Evolutionary conservation across 2,329 filamentous ascomycete species (phyloP).

Genomic region (Clarireedia hainanense): DNA sequence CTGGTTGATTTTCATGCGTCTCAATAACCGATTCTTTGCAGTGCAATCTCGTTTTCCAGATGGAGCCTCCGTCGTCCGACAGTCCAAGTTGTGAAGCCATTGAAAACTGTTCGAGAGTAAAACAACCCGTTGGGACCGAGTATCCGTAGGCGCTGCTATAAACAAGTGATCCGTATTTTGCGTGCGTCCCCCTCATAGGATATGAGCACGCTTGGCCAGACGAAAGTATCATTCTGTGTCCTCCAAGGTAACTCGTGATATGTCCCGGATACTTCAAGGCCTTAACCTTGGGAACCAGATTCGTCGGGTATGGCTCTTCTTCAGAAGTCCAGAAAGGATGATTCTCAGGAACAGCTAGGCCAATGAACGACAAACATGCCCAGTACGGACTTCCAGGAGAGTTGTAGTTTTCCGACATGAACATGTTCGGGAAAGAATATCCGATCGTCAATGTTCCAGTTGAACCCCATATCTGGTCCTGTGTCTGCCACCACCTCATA

Average conservation of each 20-base stretch:
- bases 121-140: constrained; percentile 67
- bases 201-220: constrained; percentile 78
- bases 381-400: constrained; percentile 66
- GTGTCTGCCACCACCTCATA: constrained; percentile 72
- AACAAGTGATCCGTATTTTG: constrained; percentile 73
- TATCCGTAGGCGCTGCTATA: constrained; percentile 72
- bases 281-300: constrained; percentile 50
- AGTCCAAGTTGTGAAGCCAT: constrained; percentile 69
- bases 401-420: constrained; percentile 77
- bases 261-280: constrained; percentile 62
- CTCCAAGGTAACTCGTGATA: constrained; percentile 63
- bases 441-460: constrained; percentile 68
- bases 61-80: constrained; percentile 69
- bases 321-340: constrained; percentile 69
- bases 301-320: constrained; percentile 53
- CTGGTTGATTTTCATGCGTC: constrained; percentile 42
- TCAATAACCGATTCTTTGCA: constrained; percentile 59
- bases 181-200: constrained; percentile 72
- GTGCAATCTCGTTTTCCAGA: constrained; percentile 68
- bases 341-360: constrained; percentile 57
- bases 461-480: constrained; percentile 65
- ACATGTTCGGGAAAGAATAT: constrained; percentile 74
- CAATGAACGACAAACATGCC: constrained; percentile 72
- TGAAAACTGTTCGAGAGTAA: constrained; percentile 69
- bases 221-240: constrained; percentile 67